Base-by-base conservation (phyloP, 208 protist species). In the Acanthamoeba healyi region DNA sequence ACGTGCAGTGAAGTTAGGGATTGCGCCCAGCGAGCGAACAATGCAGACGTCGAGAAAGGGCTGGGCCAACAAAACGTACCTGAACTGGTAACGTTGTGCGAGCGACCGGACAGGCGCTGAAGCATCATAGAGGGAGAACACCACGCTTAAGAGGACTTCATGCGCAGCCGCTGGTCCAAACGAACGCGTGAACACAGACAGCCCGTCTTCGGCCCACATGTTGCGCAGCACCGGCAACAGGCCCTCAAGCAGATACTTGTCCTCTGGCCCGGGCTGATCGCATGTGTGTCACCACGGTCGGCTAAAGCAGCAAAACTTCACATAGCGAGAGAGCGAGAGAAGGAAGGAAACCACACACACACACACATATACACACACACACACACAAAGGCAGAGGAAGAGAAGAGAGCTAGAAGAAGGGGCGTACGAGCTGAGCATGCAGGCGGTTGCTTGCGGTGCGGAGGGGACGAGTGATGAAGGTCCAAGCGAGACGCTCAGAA, bases 401-500 rank as follows among this genome's bases (percentile, higher is more conserved):
- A 4, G 6, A 38, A 12, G 17, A 36, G 10, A 32, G 34, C 4
- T 24, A 19, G 34, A 19, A 29, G n/a, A n/a, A n/a, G n/a, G n/a
- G n/a, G 63, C n/a, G 34, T 84, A 84, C 74, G 32, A 56, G 38
- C 24, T 84, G 74, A 14, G 74, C 74, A 24, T 58, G 74, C 6
- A 84, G 74, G n/a, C 38, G 42, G 29, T 51, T 84, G 74, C 74
- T 49, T 7, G 74, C 74, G 22, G 42, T 24, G 22, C 42, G 42
- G 44, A 84, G 74, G 19, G 74, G 74, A 0, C 74, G 74, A 12
- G 74, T 84, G 44, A 84, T 3, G 26, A 84, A 36, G 26, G 74
- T 56, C 19, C 22, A 84, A n/a, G 26, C 26, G 19, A 84, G 6
- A 29, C 74, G 74, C 26, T 84, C 74, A 9, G 40, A 17, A 24